phyloP scores from a whole-genome alignment of 202 grass and related monocot species.

The Zoysia matrella region DNA sequence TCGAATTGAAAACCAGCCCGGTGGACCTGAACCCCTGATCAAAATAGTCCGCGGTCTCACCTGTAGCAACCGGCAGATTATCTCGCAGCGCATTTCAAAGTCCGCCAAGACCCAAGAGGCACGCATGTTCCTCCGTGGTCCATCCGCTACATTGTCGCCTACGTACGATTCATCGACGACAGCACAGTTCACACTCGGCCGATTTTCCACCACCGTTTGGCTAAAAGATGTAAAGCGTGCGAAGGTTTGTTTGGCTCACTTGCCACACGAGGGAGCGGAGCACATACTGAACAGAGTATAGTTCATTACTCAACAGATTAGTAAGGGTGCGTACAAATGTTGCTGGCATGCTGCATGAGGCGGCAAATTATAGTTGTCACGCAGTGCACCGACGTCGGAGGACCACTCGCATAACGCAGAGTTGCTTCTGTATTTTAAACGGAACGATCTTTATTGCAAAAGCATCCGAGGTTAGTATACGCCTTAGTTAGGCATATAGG shows the following conservation, averaged over 20 bases:
- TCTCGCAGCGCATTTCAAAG: slow-evolving; percentile 10
- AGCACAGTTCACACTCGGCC: slow-evolving; percentile 15
- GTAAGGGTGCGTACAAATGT: not conserved
- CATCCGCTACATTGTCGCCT: not conserved
- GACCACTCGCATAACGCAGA: not conserved
- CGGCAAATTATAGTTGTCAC: not conserved
- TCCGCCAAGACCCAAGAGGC: not conserved
- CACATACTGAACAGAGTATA: not conserved
- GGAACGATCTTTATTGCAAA: not conserved
- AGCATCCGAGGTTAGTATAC: slow-evolving; percentile 22
- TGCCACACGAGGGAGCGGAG: not conserved
- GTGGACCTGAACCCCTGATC: slow-evolving; percentile 9
- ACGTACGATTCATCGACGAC: not conserved
- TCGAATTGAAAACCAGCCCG: not conserved
- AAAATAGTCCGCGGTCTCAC: not conserved
- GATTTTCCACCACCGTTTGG: not conserved
- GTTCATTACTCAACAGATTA: not conserved
- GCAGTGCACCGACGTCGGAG: not conserved
- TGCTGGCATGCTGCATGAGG: not conserved
- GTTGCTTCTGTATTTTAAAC: no score
- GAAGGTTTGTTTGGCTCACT: not conserved
- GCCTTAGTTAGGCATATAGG: not conserved
- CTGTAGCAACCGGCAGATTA: slow-evolving; percentile 27
- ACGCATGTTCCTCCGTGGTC: slow-evolving; percentile 1
- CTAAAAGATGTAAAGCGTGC: slow-evolving; percentile 20